Percentiles rank a stretch among this genome's conserved stretches.
These are phyloP conservation scores for Spathaspora boniae DNA, from an alignment of 805 yeast species.

Conservation along the genomic window DNA sequence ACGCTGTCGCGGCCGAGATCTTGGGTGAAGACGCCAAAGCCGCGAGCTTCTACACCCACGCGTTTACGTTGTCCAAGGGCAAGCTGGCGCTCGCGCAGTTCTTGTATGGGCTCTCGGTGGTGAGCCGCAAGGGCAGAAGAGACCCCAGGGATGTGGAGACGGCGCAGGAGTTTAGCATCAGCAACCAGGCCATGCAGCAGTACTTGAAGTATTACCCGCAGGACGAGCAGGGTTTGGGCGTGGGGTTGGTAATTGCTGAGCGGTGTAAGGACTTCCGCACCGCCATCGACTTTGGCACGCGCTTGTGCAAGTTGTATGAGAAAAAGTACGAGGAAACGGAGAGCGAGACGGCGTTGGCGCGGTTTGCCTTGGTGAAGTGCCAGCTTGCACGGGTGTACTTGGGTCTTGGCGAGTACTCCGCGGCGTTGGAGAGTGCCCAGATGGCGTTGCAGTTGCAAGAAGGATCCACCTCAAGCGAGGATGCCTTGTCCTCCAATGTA, in stretches of 20 bases:
- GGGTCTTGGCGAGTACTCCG: conserved; percentile 52
- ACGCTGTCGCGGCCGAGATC: conserved; percentile 60
- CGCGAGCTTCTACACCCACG: conserved; percentile 64
- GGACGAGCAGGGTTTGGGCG: conserved; percentile 54
- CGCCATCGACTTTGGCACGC: conserved; percentile 48
- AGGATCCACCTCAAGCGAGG: conserved; percentile 15
- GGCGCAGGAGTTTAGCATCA: conserved; percentile 63
- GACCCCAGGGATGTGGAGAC: conserved; percentile 55
- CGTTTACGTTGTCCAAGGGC: conserved; percentile 75
- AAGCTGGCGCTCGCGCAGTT: conserved; percentile 64
- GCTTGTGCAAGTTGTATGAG: conserved; percentile 51
- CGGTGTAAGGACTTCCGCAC: conserved; percentile 59
- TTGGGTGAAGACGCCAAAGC: conserved; percentile 51
- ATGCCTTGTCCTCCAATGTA: conserved; percentile 10
- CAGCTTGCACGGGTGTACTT: conserved; percentile 71
- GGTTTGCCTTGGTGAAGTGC: conserved; percentile 58
- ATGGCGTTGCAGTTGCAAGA: conserved; percentile 49
- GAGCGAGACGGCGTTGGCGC: conserved; percentile 40
- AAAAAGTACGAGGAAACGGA: conserved; percentile 54
- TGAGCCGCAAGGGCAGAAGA: conserved; percentile 42
- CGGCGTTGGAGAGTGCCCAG: conserved; percentile 61
- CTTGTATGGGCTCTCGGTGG: conserved; percentile 61
- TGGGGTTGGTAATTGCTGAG: conserved; percentile 60
- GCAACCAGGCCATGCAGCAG: conserved; percentile 62
- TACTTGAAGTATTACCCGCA: conserved; percentile 61